Conservation (phyloP, 2,329 filamentous ascomycete species). For the Pseudogymnoascus sp. region DNA sequence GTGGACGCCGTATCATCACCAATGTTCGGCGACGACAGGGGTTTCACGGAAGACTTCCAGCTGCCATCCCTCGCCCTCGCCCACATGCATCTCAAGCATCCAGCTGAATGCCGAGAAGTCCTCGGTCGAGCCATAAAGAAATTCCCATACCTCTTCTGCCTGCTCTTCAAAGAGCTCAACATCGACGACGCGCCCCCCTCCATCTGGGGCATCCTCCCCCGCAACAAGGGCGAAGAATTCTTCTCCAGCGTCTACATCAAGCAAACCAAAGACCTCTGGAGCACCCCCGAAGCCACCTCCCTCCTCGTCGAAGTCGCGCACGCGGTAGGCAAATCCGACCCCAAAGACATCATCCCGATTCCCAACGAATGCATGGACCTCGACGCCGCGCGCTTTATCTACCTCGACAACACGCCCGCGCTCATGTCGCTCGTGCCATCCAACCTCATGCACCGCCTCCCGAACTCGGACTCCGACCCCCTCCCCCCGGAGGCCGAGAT, state of each 20-base stretch:
- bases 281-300: slow-evolving; percentile 54
- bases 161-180: slow-evolving; percentile 71
- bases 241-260: slow-evolving; percentile 56
- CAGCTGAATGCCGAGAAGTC: slow-evolving; percentile 52
- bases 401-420: slow-evolving; percentile 26
- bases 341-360: not conserved
- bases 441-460: slow-evolving; percentile 21
- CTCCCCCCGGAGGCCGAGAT: slow-evolving; percentile 22
- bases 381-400: slow-evolving; percentile 26
- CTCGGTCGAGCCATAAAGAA: slow-evolving; percentile 60
- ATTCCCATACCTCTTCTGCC: slow-evolving; percentile 77
- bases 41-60: slow-evolving; percentile 35
- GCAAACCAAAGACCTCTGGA: slow-evolving; percentile 63
- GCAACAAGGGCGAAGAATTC: slow-evolving; percentile 41
- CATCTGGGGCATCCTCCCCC: slow-evolving; percentile 71
- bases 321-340: slow-evolving; percentile 18
- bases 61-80: slow-evolving; percentile 69
- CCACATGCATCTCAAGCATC: slow-evolving; percentile 60
- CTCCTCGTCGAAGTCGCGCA: slow-evolving; percentile 57
- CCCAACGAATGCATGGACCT: slow-evolving; percentile 18
- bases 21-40: slow-evolving; percentile 21
- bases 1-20: slow-evolving; percentile 45
- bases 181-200: slow-evolving; percentile 65
- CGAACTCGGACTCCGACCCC: slow-evolving; percentile 28
- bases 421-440: slow-evolving; percentile 26